Percentiles rank a stretch among this genome's conserved stretches.
Evolutionary conservation across 2,329 filamentous ascomycete genomes (phyloP).

Genomic region (Myotisia sp.): DNA sequence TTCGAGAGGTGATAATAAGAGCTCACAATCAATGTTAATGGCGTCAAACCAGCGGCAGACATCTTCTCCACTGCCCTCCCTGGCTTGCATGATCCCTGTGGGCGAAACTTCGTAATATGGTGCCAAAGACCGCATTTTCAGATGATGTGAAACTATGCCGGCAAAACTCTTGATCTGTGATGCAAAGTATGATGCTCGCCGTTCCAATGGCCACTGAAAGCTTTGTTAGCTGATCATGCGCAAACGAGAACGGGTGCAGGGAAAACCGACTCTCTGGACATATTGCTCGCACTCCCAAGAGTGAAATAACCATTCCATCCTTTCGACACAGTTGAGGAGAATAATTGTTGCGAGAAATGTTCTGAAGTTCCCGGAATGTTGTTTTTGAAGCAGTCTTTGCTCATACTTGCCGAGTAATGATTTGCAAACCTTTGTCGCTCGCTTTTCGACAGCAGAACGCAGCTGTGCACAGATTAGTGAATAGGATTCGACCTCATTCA

Average conservation of each 20-base stretch:
- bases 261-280: conserved; percentile 20
- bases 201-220: conserved; percentile 41
- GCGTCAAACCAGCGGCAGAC: conserved; percentile 29
- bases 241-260: background rate
- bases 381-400: conserved; percentile 43
- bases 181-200: conserved; percentile 37
- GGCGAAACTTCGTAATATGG: conserved; percentile 26
- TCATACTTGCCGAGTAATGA: conserved; percentile 46
- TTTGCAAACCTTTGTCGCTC: conserved; percentile 39
- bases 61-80: conserved; percentile 26
- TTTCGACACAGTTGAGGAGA: conserved; percentile 44
- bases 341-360: conserved; percentile 47
- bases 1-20: background rate
- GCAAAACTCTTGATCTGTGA: conserved; percentile 45
- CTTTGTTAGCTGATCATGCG: background rate
- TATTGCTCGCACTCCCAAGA: conserved; percentile 35
- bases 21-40: conserved; percentile 28
- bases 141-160: conserved; percentile 42
- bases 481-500: conserved; percentile 32
- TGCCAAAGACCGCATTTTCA: conserved; percentile 42
- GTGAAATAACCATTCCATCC: conserved; percentile 45
- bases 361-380: conserved; percentile 43
- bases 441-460: conserved; percentile 41
- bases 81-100: conserved; percentile 25
- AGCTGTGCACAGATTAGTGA: conserved; percentile 40